Evolutionary conservation across 352 stramenopile genomes (phyloP).

Genomic region (Globisporangium parvum): DNA sequence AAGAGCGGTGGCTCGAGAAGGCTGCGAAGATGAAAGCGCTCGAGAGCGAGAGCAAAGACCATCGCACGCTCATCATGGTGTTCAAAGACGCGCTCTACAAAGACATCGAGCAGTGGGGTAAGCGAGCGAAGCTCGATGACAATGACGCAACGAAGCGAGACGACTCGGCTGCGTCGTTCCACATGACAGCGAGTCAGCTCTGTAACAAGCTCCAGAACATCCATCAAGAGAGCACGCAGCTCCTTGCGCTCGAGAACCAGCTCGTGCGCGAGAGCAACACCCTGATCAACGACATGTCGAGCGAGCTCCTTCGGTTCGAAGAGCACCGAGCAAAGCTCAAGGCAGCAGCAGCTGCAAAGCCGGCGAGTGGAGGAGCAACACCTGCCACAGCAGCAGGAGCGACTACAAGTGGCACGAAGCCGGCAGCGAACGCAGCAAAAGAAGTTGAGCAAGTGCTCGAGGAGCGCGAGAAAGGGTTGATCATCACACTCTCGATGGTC

Average conservation of each 20-base stretch:
- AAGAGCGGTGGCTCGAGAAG: constrained; percentile 54
- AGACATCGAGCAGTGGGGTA: constrained; percentile 69
- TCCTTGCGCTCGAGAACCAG: constrained; percentile 57
- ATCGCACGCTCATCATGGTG: constrained; percentile 73
- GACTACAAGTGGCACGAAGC: neutral
- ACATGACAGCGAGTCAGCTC: constrained; percentile 79
- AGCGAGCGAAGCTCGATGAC: constrained; percentile 24
- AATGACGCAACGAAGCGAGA: constrained; percentile 26
- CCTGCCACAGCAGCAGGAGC: neutral
- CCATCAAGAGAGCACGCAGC: constrained; percentile 59
- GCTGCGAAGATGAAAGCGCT: constrained; percentile 53
- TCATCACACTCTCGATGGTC: constrained; percentile 65
- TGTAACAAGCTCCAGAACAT: constrained; percentile 81
- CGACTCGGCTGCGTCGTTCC: constrained; percentile 57
- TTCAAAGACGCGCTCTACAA: constrained; percentile 80
- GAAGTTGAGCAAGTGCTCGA: constrained; percentile 67
- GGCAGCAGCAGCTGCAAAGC: constrained; percentile 6
- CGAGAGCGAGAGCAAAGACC: constrained; percentile 71
- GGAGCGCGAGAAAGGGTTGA: constrained; percentile 72
- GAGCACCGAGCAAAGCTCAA: constrained; percentile 37
- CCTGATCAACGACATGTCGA: constrained; percentile 72
- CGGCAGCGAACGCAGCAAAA: constrained; percentile 20
- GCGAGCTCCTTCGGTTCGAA: constrained; percentile 56
- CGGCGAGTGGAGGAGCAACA: neutral
- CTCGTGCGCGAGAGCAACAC: constrained; percentile 48